Conservation (phyloP, 139 green algal species). For the Tetraselmis striata region DNA sequence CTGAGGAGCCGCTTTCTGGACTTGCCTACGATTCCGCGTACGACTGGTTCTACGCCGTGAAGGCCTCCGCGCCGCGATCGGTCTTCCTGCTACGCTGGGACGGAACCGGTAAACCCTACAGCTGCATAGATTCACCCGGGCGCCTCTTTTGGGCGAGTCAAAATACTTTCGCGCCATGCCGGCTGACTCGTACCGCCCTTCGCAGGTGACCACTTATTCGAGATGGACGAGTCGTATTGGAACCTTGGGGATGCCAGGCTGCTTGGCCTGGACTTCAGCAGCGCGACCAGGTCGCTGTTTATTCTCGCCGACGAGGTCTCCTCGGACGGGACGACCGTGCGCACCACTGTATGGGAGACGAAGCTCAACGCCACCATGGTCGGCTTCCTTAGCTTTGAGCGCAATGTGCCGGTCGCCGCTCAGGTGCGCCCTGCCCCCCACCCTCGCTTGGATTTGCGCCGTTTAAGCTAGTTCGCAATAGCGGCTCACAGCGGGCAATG, state of each 20-base stretch:
- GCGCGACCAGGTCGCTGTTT: background rate
- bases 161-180: too few species aligned
- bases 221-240: background rate
- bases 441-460: too few species aligned
- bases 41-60: background rate
- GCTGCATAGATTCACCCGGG: too few species aligned
- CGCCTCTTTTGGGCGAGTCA: too few species aligned
- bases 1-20: background rate
- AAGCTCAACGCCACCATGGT: background rate
- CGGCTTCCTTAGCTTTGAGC: background rate
- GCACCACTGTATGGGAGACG: background rate
- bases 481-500: too few species aligned
- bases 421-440: background rate
- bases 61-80: background rate
- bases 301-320: background rate
- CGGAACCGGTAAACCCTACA: too few species aligned
- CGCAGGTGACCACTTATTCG: background rate
- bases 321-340: background rate
- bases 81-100: background rate
- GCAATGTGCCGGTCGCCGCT: background rate
- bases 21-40: background rate
- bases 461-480: too few species aligned
- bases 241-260: background rate
- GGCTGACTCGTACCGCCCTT: too few species aligned
- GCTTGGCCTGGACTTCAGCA: background rate